Conservation (phyloP, 2,329 filamentous ascomycete genomes). For the Aspergillus tamarii region DNA sequence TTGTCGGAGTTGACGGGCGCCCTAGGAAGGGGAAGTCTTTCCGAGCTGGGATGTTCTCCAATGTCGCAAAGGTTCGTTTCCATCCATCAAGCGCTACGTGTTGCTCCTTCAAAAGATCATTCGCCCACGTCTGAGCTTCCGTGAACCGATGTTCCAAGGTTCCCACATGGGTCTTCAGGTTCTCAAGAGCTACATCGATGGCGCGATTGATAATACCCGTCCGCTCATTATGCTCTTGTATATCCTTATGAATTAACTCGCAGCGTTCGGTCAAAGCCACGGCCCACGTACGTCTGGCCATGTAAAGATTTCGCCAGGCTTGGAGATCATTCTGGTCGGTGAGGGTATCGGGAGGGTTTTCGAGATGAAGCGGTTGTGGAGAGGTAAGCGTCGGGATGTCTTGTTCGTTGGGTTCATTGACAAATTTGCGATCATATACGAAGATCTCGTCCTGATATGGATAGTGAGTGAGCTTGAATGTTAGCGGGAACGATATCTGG, state of each 20-base stretch:
- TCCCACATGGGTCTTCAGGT: constrained; percentile 57
- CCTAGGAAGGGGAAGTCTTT: constrained; percentile 48
- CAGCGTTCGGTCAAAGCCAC: constrained; percentile 71
- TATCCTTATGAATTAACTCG: constrained; percentile 62
- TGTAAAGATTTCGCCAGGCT: constrained; percentile 88
- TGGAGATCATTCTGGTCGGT: constrained; percentile 76
- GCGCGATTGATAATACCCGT: constrained; percentile 68
- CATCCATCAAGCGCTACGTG: constrained; percentile 47
- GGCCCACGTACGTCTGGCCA: constrained; percentile 79
- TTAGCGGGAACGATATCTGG: background rate
- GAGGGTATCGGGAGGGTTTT: constrained; percentile 75
- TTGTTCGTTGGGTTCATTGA: constrained; percentile 49
- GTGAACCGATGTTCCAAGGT: constrained; percentile 49
- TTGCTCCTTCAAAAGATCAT: constrained; percentile 49
- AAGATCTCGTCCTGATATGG: constrained; percentile 76
- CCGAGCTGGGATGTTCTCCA: constrained; percentile 47
- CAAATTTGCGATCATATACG: constrained; percentile 83
- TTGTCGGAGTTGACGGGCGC: constrained; percentile 45
- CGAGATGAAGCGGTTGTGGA: constrained; percentile 62
- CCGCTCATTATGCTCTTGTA: constrained; percentile 56
- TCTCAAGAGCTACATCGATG: constrained; percentile 82
- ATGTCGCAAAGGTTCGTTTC: constrained; percentile 40
- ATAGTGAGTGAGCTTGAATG: constrained; percentile 3
- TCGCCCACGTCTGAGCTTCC: constrained; percentile 51
- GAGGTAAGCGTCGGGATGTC: constrained; percentile 58